Conservation (phyloP, 768 basidiomycete species). For the Xanthoconium purpureum region DNA sequence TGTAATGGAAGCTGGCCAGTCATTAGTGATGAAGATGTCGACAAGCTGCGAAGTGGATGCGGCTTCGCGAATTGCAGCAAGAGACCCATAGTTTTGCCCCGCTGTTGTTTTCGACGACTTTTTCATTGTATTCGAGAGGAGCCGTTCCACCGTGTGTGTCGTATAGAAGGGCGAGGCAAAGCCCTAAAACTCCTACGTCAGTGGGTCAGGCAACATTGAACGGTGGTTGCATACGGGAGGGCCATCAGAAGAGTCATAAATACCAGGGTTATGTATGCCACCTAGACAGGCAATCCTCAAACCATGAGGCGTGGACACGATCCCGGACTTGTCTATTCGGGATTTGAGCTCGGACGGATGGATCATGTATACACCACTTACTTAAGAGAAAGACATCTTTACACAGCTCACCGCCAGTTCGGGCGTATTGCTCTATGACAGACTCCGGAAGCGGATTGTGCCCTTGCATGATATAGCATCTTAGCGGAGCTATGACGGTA, state of each 20-base stretch:
- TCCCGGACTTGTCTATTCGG: conserved; percentile 72
- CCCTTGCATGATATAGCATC: conserved; percentile 93
- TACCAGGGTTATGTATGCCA: conserved; percentile 63
- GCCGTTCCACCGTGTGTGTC: conserved; percentile 62
- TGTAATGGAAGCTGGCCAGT: conserved; percentile 68
- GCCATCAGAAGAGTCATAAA: conserved; percentile 57
- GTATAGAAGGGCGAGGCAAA: conserved; percentile 77
- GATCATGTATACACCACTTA: conserved; percentile 37
- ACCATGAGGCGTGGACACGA: conserved; percentile 74
- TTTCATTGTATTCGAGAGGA: conserved; percentile 66
- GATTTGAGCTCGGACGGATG: conserved; percentile 2
- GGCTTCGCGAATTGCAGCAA: conserved; percentile 64
- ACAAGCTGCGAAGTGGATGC: conserved; percentile 61
- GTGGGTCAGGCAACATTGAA: not conserved
- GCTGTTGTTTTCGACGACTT: conserved; percentile 43
- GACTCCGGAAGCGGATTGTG: conserved; percentile 66
- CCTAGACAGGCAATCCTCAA: conserved; percentile 85
- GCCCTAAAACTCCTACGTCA: conserved; percentile 43
- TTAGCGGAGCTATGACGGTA: conserved; percentile 65
- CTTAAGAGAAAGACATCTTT: conserved; percentile 84
- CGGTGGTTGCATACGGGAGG: conserved; percentile 51
- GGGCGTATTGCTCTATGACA: conserved; percentile 72
- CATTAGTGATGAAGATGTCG: conserved; percentile 80
- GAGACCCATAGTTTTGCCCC: conserved; percentile 54
- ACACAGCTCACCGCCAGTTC: conserved; percentile 76